Evolutionary conservation across 345 rosid genomes (phyloP).

Genomic region (Anacardium occidentale): DNA sequence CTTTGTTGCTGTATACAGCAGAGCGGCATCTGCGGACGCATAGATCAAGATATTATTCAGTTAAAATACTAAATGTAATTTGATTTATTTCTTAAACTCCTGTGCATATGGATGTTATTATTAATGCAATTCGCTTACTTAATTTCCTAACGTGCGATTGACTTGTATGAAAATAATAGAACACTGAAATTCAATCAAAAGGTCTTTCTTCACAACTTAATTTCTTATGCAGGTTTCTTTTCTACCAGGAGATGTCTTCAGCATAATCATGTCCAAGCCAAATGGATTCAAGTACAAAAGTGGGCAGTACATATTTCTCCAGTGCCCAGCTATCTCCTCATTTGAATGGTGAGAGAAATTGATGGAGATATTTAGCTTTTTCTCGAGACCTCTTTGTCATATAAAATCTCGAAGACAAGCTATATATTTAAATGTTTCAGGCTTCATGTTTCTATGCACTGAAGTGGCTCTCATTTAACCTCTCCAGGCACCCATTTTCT

Average conservation of each 20-base stretch:
- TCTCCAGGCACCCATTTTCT: slow-evolving; percentile 88
- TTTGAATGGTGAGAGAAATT: slow-evolving; percentile 70
- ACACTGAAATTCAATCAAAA: background rate
- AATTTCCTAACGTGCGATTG: background rate
- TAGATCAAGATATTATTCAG: slow-evolving; percentile 74
- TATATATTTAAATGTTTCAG: background rate
- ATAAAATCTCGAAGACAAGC: background rate
- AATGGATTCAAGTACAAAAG: slow-evolving; percentile 87
- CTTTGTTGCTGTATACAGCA: slow-evolving; percentile 69
- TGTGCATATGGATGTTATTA: background rate
- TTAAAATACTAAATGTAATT: slow-evolving; percentile 64
- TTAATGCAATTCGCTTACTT: too few species aligned
- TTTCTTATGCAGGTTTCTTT: slow-evolving; percentile 59
- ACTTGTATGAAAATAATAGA: background rate
- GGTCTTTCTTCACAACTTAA: background rate
- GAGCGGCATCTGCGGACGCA: slow-evolving; percentile 75
- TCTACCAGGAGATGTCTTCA: slow-evolving; percentile 85
- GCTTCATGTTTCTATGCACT: background rate
- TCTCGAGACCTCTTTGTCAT: background rate
- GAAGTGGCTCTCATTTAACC: background rate
- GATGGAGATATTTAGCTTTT: background rate
- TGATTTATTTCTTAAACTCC: background rate
- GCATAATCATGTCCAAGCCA: slow-evolving; percentile 84
- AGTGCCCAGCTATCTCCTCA: slow-evolving; percentile 75
- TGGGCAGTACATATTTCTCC: slow-evolving; percentile 91